Base-by-base conservation (phyloP, 352 stramenopile genomes). In the Globisporangium spiculum region DNA sequence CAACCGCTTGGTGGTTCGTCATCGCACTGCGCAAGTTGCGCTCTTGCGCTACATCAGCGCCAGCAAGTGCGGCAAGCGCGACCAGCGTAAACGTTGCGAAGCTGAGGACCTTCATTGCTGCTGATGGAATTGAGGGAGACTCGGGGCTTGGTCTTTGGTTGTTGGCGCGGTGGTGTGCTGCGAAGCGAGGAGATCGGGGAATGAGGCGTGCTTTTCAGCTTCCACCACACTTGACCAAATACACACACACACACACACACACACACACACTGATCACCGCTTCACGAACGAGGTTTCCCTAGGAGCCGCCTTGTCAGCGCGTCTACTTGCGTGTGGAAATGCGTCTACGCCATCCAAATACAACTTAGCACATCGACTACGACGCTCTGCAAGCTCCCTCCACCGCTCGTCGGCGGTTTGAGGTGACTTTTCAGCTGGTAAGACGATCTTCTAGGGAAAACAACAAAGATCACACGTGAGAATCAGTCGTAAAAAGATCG, bases 21-120 rank as follows among this genome's bases (percentile, higher is more conserved):
- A 36, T n/a, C 52, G 22, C 52, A 22, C 52, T 36, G 24, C 52
- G 52, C 52, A 58, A 30, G 52, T 58, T 58, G 24, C 52, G 52
- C 22, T n/a, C 24, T 10, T 58, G 24, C 4, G 12, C 24, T 9
- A 12, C 52, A 30, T 58, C 34, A 9, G 5, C 52, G 4, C 24
- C 24, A 10, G 50, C 50, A 27, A 57, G 50, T 10, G 50, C 22
- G 24, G 34, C 24, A 30, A 58, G 52, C 10, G 52, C 52, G 16
- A 58, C 12, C 4, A 34, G 7, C n/a, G 30, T 3, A 32, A 32
- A 32, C 30, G 30, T 32, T 32, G 22, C 24, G 27, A 58, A 22
- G 14, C 24, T 58, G 53, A 58, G 1, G 24, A 58, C 53, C 4
- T 30, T 27, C 53, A 58, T 58, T 27, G 53, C 1, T 18, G 4